Evolutionary conservation across 2,329 filamentous ascomycete species (phyloP), one percentile per base, ranked within the genome.

Genomic region (Fusarium musae): DNA sequence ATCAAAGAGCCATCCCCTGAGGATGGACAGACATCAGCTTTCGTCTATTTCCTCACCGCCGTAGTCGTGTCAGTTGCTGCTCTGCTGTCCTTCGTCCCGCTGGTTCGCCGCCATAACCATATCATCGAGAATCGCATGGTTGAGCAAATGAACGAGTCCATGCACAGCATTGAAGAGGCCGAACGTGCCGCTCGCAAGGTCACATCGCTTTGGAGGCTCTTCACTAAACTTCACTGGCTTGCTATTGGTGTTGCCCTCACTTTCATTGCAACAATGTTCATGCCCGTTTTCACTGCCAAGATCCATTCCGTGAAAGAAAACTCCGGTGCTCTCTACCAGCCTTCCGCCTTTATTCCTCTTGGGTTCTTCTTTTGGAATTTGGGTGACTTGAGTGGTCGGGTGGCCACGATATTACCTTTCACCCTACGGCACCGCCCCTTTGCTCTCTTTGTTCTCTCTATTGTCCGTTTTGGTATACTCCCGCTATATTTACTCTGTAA

Each of bases 341-440:
- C 93, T 0, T 86, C 90, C 2, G 91, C 92, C 21, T 99, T 98
- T 81, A 95, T 98, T 65, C 95, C 96, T 0, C 87, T 98, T 1
- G 94, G 89, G 7, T 97, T 98, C 82, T 89, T 98, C 67, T 90
- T 96, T 79, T 99, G 96, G 96, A 99, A 98, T 79, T 80, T 92
- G 5, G 96, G 96, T 47, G 96, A 98, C 80, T 85, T 98, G 12
- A 70, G 89, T 19, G 96, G 96, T 10, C 90, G 96, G 13, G 83
- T 97, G 26, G 80, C 89, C 3, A 92, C 94, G 3, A 88, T 80
- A 72, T 88, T 82, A 81, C 92, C 79, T 61, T 85, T 79, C 77
- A 92, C 72, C 6, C 83, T 94, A 13, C 88, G 88, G 0, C 86
- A 89, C 56, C 87, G 88, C 21, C 95, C 95, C 1, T 84, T 85